These are phyloP conservation scores for Hypoxylon rickii DNA, from an alignment of 495 filamentous ascomycete species.

Conservation along the genomic window DNA sequence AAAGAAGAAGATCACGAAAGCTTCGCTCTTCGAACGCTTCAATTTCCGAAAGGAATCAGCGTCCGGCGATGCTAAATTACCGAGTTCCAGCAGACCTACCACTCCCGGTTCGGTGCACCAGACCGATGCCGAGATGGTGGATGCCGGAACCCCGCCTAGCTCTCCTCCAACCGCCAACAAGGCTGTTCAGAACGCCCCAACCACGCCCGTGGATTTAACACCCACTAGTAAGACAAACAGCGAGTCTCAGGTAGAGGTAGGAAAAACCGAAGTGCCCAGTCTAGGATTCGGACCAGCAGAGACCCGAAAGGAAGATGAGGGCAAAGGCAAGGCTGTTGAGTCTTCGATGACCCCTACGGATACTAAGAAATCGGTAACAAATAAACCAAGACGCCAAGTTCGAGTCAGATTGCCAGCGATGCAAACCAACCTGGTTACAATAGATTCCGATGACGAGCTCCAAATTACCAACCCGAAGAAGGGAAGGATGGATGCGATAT, in stretches of 20 bases:
- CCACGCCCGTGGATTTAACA: conserved; percentile 4
- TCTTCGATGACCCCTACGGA: conserved; percentile 3
- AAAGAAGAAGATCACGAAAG: conserved; percentile 88
- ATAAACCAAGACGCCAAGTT: conserved; percentile 41
- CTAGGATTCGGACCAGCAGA: conserved; percentile 37
- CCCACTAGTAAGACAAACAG: neutral
- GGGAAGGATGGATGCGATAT: conserved; percentile 59
- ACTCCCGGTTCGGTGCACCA: conserved; percentile 44
- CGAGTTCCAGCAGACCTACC: conserved; percentile 48
- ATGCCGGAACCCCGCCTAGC: conserved; percentile 58
- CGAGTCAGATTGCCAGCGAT: conserved; percentile 47
- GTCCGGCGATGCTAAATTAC: conserved; percentile 46
- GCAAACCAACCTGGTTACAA: conserved; percentile 33
- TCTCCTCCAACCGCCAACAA: conserved; percentile 48
- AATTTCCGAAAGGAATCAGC: conserved; percentile 61
- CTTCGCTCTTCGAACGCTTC: conserved; percentile 82
- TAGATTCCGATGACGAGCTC: conserved; percentile 45
- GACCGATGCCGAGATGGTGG: conserved; percentile 51
- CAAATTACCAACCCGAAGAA: conserved; percentile 42
- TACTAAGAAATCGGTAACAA: conserved; percentile 13
- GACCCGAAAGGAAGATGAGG: conserved; percentile 52
- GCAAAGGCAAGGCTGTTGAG: conserved; percentile 55
- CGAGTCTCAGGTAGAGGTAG: conserved; percentile 14
- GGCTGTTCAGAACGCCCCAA: neutral
- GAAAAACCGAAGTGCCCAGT: conserved; percentile 35